Evolutionary conservation across 371 early-diverging fungal species (phyloP), one percentile per base, ranked within the genome.

Genomic region (Haplosporangium sp.): DNA sequence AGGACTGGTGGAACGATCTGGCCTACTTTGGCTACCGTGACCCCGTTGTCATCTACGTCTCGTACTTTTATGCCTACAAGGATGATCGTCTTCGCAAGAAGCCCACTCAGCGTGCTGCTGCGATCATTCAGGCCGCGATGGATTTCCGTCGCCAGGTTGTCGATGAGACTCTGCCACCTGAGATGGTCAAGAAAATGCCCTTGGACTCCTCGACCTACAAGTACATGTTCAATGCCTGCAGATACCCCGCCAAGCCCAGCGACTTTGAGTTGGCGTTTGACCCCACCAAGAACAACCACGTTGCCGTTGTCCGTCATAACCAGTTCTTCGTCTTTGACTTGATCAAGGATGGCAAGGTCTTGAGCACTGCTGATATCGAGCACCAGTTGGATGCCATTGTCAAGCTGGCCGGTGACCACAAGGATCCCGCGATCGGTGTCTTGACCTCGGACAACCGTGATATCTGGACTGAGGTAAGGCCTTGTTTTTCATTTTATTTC

Each of bases 11-110:
- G 99, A 92, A 93, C 80, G 95, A 95, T 61, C 84, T 90, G 59
- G 94, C 95, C 60, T 98, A 98, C 83, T 91, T 96, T 87, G 93
- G 91, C 14, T 98, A 97, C 86, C 92, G 99, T 67, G 99, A 98
- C 67, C 96, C 98, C 11, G 92, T 96, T 29, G 95, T 96, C 29
- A 86, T 95, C 65, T 91, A 93, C 81, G 95, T 95, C 52, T 90
- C 87, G 70, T 97, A 94, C 83, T 96, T 95, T 68, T 95, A 83
- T 62, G 87, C 90, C 61, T 93, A 90, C 85, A 92, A 91, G 85
- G 93, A 95, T 70, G 96, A 95, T 74, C 90, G 89, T 81, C 83
- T 90, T 48, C 87, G 94, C 69, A 90, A 84, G 82, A 81, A 87
- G 43, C 93, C 93, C 65, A 93, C 94, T 55, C 83, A 86, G 74